Base-by-base conservation (phyloP, 2,329 filamentous ascomycete genomes). In the Coniochaeta ligniaria region DNA sequence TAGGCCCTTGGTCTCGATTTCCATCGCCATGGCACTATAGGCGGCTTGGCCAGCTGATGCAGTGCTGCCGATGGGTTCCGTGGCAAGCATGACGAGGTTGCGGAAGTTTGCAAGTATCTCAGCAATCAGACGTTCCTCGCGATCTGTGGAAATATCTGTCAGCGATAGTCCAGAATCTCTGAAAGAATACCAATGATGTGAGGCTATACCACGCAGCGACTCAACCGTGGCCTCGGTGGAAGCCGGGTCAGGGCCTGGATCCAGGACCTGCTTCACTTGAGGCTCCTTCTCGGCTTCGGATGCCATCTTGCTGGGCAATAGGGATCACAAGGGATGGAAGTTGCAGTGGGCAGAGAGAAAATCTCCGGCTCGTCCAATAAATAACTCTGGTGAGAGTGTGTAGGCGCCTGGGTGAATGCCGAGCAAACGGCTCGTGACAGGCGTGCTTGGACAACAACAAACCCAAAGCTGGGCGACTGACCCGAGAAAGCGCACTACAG, bases 111-210 rank as follows among this genome's bases (percentile, higher is more conserved):
- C 71, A 35, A 82, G 72, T 61, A 81, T 73, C 36, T 73, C 72
- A 52, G 79, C 79, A 20, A 81, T 73, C 47, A 73, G 71, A 58
- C 72, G 72, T 38, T 80, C 71, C 63, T 81, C 74, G 36, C 77
- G 75, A 60, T 82, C 80, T 81, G 68, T 9, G 12, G 7, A 20
- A 14, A 22, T n/a, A 11, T 14, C 11, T 12, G 54, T 57, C n/a
- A 57, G 54, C n/a, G 45, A 31, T 26, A 14, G 12, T 36, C 3
- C 35, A 36, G 20, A 20, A 17, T 12, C 9, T 59, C 12, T 22
- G 26, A 22, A 6, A 26, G 36, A 14, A 31, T 31, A 6, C 26
- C 6, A 22, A 33, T 28, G 54, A 24, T 38, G 54, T 14, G 54
- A 38, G 7, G 28, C 17, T 3, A 52, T 52, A 52, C 47, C 14